A percentile compares a stretch with the other conserved stretches of the same genome.
Conservation (phyloP, 108 stramenopile genomes). For the Cyclotella kingstonii region DNA sequence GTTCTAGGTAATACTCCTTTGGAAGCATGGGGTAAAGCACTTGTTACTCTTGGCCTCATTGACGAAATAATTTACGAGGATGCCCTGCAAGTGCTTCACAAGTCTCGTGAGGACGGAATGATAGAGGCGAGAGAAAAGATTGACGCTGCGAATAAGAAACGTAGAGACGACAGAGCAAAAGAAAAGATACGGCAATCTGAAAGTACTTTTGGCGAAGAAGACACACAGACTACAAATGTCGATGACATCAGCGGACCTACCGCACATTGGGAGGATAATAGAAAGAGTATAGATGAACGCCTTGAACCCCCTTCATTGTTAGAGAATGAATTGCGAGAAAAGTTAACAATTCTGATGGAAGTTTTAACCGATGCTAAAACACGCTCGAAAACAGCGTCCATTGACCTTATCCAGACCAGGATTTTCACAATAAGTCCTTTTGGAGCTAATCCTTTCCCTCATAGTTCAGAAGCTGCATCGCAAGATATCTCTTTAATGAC, state of each 20-base stretch:
- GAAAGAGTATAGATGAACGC: constrained; percentile 17
- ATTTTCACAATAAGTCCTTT: constrained; percentile 61
- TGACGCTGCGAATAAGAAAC: constrained; percentile 35
- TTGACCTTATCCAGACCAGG: constrained; percentile 57
- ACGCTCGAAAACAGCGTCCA: constrained; percentile 44
- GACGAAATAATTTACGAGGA: constrained; percentile 70
- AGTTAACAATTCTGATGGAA: constrained; percentile 39
- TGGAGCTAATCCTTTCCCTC: constrained; percentile 67
- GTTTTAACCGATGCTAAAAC: constrained; percentile 38
- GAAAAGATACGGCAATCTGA: constrained; percentile 7
- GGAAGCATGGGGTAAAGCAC: constrained; percentile 78
- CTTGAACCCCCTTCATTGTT: constrained; percentile 43
- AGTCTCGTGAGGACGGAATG: constrained; percentile 37
- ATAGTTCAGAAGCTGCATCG: constrained; percentile 31
- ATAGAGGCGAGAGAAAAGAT: constrained; percentile 45
- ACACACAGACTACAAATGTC: constrained; percentile 2
- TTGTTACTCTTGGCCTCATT: constrained; percentile 67
- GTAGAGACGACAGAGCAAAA: constrained; percentile 35
- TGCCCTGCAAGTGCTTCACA: constrained; percentile 51
- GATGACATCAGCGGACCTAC: constrained; percentile 11
- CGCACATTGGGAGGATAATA: constrained; percentile 16
- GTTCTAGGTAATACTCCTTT: constrained; percentile 60
- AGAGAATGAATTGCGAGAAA: constrained; percentile 51
- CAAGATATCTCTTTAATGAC: constrained; percentile 64
- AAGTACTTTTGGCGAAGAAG: constrained; percentile 7